Evolutionary conservation across 164 flowering plant species (phyloP).

Genomic region (Akebia trifoliata): DNA sequence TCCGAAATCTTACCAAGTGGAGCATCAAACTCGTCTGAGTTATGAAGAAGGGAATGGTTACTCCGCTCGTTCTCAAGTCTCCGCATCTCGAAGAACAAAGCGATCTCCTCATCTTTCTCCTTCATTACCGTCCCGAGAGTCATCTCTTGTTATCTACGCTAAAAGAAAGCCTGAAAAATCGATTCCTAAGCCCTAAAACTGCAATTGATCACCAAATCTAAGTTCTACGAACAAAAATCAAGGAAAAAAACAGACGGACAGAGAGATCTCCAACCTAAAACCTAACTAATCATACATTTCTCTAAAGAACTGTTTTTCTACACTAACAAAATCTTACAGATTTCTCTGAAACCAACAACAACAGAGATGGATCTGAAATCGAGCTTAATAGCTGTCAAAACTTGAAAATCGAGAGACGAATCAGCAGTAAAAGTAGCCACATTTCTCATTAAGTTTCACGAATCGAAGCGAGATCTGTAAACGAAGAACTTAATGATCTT

Average conservation of each 20-base stretch:
- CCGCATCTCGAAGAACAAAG: conserved; percentile 90
- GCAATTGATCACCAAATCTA: conserved; percentile 68
- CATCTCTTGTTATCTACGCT: conserved; percentile 45
- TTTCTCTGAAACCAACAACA: neutral
- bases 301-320: too few species aligned
- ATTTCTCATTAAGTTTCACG: too few species aligned
- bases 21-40: conserved; percentile 68
- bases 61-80: conserved; percentile 83
- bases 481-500: neutral
- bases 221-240: too few species aligned
- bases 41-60: conserved; percentile 51
- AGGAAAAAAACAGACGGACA: too few species aligned
- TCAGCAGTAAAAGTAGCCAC: too few species aligned
- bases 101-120: conserved; percentile 87
- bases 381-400: conserved; percentile 20
- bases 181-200: conserved; percentile 75
- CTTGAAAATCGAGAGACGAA: too few species aligned
- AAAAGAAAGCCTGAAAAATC: conserved; percentile 48
- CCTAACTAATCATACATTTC: neutral
- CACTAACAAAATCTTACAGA: conserved; percentile 2
- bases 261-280: too few species aligned
- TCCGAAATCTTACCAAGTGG: conserved; percentile 66
- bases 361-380: conserved; percentile 25
- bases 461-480: conserved; percentile 4
- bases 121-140: conserved; percentile 52